phyloP scores from a whole-genome alignment of 139 green algal genomes.

The Desmodesmus armatus region DNA sequence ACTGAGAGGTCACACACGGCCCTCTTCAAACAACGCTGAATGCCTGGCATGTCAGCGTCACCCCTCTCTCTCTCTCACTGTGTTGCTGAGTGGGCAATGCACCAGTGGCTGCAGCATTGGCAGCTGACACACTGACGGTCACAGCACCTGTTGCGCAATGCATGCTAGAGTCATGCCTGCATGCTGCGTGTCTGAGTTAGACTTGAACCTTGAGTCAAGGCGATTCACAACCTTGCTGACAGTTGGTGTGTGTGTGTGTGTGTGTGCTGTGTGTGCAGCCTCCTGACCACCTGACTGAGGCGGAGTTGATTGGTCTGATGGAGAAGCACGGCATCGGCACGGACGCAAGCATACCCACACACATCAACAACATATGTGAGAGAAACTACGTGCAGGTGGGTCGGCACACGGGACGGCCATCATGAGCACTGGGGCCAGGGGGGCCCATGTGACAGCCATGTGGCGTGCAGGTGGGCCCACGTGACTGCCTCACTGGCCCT shows the following conservation, averaged over 20 bases:
- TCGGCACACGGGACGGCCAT: background rate
- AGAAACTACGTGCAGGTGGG: constrained; percentile 77
- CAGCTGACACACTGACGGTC: background rate
- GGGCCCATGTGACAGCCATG: background rate
- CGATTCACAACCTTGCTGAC: background rate
- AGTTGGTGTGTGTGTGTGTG: too few species aligned
- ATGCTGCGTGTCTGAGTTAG: background rate
- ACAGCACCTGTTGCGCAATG: too few species aligned
- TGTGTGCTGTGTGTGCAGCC: too few species aligned
- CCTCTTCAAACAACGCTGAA: too few species aligned
- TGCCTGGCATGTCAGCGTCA: too few species aligned
- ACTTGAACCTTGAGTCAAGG: too few species aligned
- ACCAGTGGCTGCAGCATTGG: background rate
- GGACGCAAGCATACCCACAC: constrained; percentile 77
- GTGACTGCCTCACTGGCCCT: background rate
- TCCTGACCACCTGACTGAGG: constrained; percentile 87
- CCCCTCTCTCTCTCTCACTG: too few species aligned
- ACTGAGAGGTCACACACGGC: too few species aligned
- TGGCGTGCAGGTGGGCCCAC: background rate
- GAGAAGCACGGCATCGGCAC: constrained; percentile 92
- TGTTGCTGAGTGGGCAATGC: background rate
- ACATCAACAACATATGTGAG: constrained; percentile 93
- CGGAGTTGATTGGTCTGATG: constrained; percentile 90
- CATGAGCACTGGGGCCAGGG: too few species aligned
- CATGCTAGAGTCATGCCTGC: background rate